A percentile compares a stretch with the other conserved stretches of the same genome.
Evolutionary conservation across 805 yeast genomes (phyloP).

Genomic region (Yueomyces sinensis): DNA sequence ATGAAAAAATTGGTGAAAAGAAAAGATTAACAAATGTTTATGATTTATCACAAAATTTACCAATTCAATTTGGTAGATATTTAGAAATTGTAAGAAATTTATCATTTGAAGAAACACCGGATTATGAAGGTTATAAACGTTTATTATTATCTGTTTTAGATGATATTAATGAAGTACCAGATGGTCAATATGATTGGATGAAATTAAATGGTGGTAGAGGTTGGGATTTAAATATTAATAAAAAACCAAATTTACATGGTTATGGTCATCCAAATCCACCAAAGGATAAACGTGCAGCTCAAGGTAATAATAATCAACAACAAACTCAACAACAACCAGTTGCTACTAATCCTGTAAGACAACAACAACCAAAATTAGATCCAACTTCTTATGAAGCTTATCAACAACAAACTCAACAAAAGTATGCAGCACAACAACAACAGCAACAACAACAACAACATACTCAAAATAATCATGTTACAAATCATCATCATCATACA

Average conservation of each 20-base stretch:
- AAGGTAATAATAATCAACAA: conserved; percentile 11
- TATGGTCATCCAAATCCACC: conserved; percentile 92
- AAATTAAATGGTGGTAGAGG: conserved; percentile 89
- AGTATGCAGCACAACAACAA: conserved; percentile 22
- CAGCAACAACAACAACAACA: conserved; percentile 7
- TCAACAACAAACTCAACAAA: conserved; percentile 25
- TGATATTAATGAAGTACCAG: conserved; percentile 56
- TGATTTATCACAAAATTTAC: conserved; percentile 80
- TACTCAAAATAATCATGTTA: too few relatives aligned
- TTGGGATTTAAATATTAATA: conserved; percentile 83
- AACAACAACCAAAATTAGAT: conserved; percentile 23
- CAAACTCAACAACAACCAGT: conserved; percentile 2
- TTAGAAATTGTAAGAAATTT: conserved; percentile 77
- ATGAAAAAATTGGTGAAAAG: conserved; percentile 94
- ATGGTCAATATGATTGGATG: conserved; percentile 98
- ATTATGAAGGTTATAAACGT: conserved; percentile 73
- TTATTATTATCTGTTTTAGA: conserved; percentile 68
- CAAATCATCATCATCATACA: conserved; percentile 5
- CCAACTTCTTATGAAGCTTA: conserved; percentile 30
- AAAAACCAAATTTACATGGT: conserved; percentile 89
- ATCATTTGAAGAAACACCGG: conserved; percentile 89
- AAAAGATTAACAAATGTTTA: conserved; percentile 79
- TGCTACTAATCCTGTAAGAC: conserved; percentile 3
- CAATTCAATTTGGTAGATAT: conserved; percentile 87
- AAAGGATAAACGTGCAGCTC: conserved; percentile 26